Evolutionary conservation across 2,329 filamentous ascomycete species (phyloP), one percentile per base, ranked within the genome.

Genomic region (Pseudogymnoascus sp.): DNA sequence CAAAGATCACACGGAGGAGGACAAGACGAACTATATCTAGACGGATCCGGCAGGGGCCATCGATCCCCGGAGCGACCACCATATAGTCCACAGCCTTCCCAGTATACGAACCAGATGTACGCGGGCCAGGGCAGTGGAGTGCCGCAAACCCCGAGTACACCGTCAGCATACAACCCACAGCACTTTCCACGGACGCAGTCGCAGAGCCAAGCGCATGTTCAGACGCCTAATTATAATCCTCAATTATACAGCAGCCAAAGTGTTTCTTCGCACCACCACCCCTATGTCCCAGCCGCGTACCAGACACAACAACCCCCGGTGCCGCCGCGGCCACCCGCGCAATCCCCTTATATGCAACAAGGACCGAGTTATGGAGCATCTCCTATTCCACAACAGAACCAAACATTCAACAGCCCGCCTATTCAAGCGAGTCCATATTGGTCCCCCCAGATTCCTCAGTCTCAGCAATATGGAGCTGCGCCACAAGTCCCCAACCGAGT

Each of bases 201-300:
- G n/a, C 69, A 71, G 42, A 69, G 67, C 8, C 69, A 72, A 60
- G 23, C 63, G 23, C 62, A 63, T 34, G 16, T 18, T n/a, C 63
- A 28, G 28, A 75, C 78, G 11, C 73, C 77, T 37, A 72, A 78
- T 63, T 77, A 79, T 59, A 77, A 78, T 61, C 76, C 75, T 25
- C 72, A 73, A 72, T 75, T 76, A 73, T 82, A 70, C 82, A 84
- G 71, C 79, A 82, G 66, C 78, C 82, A 66, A 78, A 81, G 66
- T 81, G 81, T 69, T 77, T 81, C 67, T 74, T 78, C 64, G 70
- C 78, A 65, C 75, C 78, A 65, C 75, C 81, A 66, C 74, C 80
- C 83, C 46, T 93, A 93, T 75, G 93, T 93, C 71, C 89, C 90
- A 1, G 76, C 77, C 36, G 72, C 73, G 42, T 75, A 78, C 25